Percentiles rank a stretch among this genome's conserved stretches.
These are phyloP conservation scores for Collybiopsis luxurians DNA, from an alignment of 768 basidiomycete genomes.

Conservation along the genomic window DNA sequence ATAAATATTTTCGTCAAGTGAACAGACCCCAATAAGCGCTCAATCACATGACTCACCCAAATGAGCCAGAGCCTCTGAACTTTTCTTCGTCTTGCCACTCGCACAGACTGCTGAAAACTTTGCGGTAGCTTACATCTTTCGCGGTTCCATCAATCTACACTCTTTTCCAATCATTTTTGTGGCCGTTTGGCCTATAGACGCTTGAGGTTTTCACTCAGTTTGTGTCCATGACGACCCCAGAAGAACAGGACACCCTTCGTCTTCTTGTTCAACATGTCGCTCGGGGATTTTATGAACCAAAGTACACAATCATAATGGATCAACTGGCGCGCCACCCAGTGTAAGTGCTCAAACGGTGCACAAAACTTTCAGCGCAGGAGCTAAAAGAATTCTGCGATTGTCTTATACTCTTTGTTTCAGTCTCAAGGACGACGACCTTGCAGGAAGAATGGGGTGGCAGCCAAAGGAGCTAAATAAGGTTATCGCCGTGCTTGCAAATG, in stretches of 20 bases:
- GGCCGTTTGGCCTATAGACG: background rate
- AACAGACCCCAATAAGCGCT: too few relatives aligned
- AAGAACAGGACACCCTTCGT: conserved; percentile 79
- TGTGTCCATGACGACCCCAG: conserved; percentile 58
- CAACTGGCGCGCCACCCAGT: conserved; percentile 90
- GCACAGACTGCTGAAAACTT: too few relatives aligned
- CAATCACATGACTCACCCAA: too few relatives aligned
- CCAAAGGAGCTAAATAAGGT: conserved; percentile 89
- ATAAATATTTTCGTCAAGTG: too few relatives aligned
- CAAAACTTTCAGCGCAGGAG: conserved; percentile 9
- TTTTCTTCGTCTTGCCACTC: too few relatives aligned
- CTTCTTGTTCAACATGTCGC: conserved; percentile 91
- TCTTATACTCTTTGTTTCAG: conserved; percentile 40
- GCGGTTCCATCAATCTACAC: too few relatives aligned
- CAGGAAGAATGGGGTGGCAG: conserved; percentile 86
- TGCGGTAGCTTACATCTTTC: too few relatives aligned
- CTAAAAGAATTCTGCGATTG: conserved; percentile 12
- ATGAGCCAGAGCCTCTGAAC: too few relatives aligned
- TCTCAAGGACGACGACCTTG: conserved; percentile 91
- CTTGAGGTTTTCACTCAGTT: background rate
- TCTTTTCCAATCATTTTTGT: background rate
- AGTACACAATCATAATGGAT: conserved; percentile 89
- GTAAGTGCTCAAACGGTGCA: conserved; percentile 58
- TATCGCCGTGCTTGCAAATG: conserved; percentile 77
- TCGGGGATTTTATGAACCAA: conserved; percentile 92